Base-by-base conservation (phyloP, 768 basidiomycete species). In the Flagelloscypha sp. region DNA sequence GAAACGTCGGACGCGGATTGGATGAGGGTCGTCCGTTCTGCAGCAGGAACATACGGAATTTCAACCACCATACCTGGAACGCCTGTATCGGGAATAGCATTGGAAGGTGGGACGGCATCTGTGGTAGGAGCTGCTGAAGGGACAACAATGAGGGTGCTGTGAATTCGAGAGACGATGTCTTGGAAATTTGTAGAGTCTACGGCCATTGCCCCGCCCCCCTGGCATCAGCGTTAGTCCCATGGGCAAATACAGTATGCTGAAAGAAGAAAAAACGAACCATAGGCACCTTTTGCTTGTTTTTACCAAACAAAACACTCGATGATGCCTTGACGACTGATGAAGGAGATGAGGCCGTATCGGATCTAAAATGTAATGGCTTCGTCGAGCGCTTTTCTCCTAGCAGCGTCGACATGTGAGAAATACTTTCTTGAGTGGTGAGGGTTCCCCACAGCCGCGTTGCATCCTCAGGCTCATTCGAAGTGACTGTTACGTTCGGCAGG, bases 11-110 rank as follows among this genome's bases (percentile, higher is more conserved):
- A 58, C 13, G 52, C 53, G 18, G 49, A 52, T 22, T 49, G 25
- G 18, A 46, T 40, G 24, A n/a, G n/a, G n/a, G n/a, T n/a, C n/a
- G 49, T 55, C 13, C 88, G 74, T 47, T 77, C 68, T 1, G 72
- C 56, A 1, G 75, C 68, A 30, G 87, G 87, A 7, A 93, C 66
- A 44, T 79, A 93, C 1, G 88, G 77, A 6, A 90, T 72, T 55
- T 88, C 86, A 23, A 75, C 68, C 35, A 76, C 70, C 55, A 66
- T 70, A 16, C 60, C 63, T 8, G 48, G 43, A 16, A 56, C 52
- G 5, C 52, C 38, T 25, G 46, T 53, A 33, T 50, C 48, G 36
- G 43, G 28, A 33, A 49, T 29, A 5, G 41, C 27, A 20, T 34
- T 39, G 13, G 35, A 35, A 19, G 37, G 33, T 2, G 35, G 33